Conservation (phyloP, 139 green algal species). For the Asterochloris erici region DNA sequence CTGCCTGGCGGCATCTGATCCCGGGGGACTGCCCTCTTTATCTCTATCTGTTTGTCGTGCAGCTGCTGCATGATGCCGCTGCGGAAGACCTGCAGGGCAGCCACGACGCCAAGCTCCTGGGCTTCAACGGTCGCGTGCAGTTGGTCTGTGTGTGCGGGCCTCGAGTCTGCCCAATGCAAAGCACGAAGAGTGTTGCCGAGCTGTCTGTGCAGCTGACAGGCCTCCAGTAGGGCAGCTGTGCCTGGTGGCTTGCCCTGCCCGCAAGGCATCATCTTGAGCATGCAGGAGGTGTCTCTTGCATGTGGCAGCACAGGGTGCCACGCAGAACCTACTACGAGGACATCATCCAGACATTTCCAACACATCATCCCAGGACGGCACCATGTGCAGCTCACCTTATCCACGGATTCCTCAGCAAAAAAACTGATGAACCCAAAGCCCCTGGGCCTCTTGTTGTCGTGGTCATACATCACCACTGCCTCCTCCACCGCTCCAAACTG, state of each 20-base stretch:
- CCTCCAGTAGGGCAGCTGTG: too few relatives aligned
- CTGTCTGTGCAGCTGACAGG: too few relatives aligned
- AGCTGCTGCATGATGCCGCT: slow-evolving; percentile 85
- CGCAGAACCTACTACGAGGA: too few relatives aligned
- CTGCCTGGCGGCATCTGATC: slow-evolving; percentile 71
- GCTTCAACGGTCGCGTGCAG: too few relatives aligned
- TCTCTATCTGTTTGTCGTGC: slow-evolving; percentile 92
- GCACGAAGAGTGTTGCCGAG: too few relatives aligned
- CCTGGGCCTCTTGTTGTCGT: slow-evolving; percentile 85
- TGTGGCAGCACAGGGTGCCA: background rate
- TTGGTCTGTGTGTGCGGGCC: too few relatives aligned
- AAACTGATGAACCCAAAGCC: slow-evolving; percentile 98
- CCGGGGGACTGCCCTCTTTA: slow-evolving; percentile 85
- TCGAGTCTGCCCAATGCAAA: too few relatives aligned
- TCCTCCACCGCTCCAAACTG: slow-evolving; percentile 81
- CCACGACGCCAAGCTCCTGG: too few relatives aligned
- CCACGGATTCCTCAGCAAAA: slow-evolving; percentile 80
- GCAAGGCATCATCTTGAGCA: too few relatives aligned
- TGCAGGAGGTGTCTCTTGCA: too few relatives aligned
- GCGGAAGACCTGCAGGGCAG: slow-evolving; percentile 2
- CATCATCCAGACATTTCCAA: too few relatives aligned
- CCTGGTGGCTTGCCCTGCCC: too few relatives aligned
- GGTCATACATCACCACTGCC: slow-evolving; percentile 82
- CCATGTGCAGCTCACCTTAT: slow-evolving; percentile 24
- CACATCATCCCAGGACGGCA: background rate